Conservation (phyloP, 768 basidiomycete genomes). For the Rhodosporidiobolus odoratus region DNA sequence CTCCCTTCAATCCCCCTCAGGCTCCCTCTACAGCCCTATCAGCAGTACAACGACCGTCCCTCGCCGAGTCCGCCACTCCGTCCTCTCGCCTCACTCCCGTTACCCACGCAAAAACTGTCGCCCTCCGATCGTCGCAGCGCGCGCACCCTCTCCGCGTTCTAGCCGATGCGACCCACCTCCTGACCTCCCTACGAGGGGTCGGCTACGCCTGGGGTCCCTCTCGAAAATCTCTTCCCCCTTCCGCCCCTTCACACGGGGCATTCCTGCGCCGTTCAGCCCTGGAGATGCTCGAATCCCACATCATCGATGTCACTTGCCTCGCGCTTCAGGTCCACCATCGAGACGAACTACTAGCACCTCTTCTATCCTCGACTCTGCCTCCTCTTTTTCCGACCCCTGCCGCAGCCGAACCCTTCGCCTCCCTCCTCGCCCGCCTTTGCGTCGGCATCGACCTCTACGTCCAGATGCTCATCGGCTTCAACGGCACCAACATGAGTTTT, state of each 20-base stretch:
- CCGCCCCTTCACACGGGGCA: not conserved
- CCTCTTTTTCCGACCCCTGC: not conserved
- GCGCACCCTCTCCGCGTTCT: slow-evolving; percentile 8
- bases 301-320: slow-evolving; percentile 4
- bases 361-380: slow-evolving; percentile 1
- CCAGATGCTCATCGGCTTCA: slow-evolving; percentile 31
- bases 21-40: too few species aligned
- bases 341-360: slow-evolving; percentile 1
- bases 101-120: not conserved
- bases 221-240: not conserved
- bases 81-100: not conserved
- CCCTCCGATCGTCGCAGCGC: not conserved
- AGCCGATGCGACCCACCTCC: slow-evolving; percentile 23
- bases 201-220: slow-evolving; percentile 29
- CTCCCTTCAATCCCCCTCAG: slow-evolving; percentile 14
- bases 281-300: not conserved
- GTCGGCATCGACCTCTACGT: slow-evolving; percentile 19
- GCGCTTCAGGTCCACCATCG: slow-evolving; percentile 20
- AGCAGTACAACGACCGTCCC: slow-evolving; percentile 11
- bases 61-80: not conserved
- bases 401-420: not conserved
- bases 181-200: slow-evolving; percentile 22
- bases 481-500: slow-evolving; percentile 5
- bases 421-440: slow-evolving; percentile 1
- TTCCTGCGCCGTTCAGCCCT: not conserved